Evolutionary conservation across 192 early-diverging fungal genomes (phyloP).

Genomic region (Rhizophagus clarus): DNA sequence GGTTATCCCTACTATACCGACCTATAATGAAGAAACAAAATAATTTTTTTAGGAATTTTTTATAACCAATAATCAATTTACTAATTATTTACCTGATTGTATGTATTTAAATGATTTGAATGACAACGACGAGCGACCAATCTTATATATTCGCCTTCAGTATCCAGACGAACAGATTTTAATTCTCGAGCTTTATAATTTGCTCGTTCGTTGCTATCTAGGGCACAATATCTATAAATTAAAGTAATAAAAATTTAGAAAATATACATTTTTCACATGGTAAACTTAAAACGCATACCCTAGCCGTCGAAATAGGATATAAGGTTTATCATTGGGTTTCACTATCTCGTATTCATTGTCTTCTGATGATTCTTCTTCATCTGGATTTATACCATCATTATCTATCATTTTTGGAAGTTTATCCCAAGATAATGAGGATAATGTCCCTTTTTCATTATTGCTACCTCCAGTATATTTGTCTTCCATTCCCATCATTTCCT

Average conservation of each 20-base stretch:
- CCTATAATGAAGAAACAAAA: constrained; percentile 36
- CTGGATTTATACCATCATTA: constrained; percentile 7
- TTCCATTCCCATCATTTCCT: constrained; percentile 15
- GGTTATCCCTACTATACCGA: constrained; percentile 66
- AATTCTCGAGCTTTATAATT: constrained; percentile 71
- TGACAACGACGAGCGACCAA: constrained; percentile 69
- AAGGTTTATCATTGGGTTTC: constrained; percentile 28
- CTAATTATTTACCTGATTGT: constrained; percentile 64
- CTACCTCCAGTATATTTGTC: constrained; percentile 9
- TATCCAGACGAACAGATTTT: constrained; percentile 75
- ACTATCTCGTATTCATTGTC: constrained; percentile 20
- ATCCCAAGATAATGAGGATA: constrained; percentile 25
- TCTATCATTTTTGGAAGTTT: constrained; percentile 28
- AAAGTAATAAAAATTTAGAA: background rate
- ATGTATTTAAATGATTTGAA: constrained; percentile 71
- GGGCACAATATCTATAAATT: constrained; percentile 59
- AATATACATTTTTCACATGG: background rate
- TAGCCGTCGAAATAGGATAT: constrained; percentile 44
- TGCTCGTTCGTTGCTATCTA: constrained; percentile 63
- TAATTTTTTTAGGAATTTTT: background rate
- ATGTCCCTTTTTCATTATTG: background rate
- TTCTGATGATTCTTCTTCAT: background rate
- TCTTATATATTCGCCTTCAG: constrained; percentile 66
- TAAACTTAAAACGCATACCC: constrained; percentile 33
- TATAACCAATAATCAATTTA: background rate